Percentiles rank a stretch among this genome's conserved stretches.
These are phyloP conservation scores for Barnettozyma populi DNA, from an alignment of 805 yeast species.

Conservation along the genomic window DNA sequence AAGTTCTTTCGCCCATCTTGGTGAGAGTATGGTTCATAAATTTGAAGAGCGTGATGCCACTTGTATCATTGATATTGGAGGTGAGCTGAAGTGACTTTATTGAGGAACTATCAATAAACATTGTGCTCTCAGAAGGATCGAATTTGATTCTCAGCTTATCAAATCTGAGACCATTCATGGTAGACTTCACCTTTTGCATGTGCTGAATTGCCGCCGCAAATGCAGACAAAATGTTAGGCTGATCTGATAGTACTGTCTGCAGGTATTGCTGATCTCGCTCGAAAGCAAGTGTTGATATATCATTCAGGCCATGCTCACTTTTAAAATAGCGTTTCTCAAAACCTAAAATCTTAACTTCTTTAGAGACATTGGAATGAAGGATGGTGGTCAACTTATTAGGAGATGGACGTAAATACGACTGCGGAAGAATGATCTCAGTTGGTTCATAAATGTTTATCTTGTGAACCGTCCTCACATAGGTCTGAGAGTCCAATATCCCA, in stretches of 20 bases:
- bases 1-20: constrained; percentile 40
- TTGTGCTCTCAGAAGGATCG: constrained; percentile 35
- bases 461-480: constrained; percentile 40
- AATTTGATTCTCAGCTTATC: constrained; percentile 32
- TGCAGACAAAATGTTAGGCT: constrained; percentile 29
- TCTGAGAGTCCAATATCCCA: constrained; percentile 38
- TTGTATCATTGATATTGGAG: constrained; percentile 27
- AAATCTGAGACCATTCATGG: constrained; percentile 15
- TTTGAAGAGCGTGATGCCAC: constrained; percentile 31
- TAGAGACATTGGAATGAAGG: constrained; percentile 29
- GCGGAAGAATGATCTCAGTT: constrained; percentile 32
- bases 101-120: constrained; percentile 39
- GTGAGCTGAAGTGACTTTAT: constrained; percentile 34
- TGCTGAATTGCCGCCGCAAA: constrained; percentile 29
- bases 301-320: constrained; percentile 22
- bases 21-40: constrained; percentile 36
- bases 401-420: constrained; percentile 22
- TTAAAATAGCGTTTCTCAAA: constrained; percentile 25
- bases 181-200: constrained; percentile 15
- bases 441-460: constrained; percentile 32
- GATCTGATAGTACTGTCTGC: constrained; percentile 25
- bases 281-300: constrained; percentile 15
- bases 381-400: constrained; percentile 31
- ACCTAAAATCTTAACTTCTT: constrained; percentile 23
- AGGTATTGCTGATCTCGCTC: constrained; percentile 19